phyloP scores from a whole-genome alignment of 768 basidiomycete species.

The Lactarius sp. region DNA sequence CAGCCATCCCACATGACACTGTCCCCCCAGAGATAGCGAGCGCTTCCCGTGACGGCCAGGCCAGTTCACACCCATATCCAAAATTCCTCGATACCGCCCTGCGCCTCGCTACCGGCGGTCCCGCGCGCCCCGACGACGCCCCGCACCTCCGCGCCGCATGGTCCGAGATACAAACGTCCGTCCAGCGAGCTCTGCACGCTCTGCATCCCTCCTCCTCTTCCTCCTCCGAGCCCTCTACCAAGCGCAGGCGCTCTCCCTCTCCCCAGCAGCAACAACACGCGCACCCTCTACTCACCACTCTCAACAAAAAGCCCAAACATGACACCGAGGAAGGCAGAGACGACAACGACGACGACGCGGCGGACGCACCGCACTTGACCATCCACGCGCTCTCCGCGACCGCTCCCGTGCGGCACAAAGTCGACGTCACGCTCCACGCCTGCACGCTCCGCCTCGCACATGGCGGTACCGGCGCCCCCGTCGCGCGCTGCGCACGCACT shows the following conservation, averaged over 20 bases:
- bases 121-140: conserved; percentile 8
- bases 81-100: conserved; percentile 16
- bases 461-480: conserved; percentile 44
- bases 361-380: conserved; percentile 47
- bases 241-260: conserved; percentile 17
- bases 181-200: conserved; percentile 1
- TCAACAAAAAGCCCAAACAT: conserved; percentile 16
- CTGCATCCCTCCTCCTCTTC: background rate
- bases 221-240: background rate
- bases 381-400: conserved; percentile 63
- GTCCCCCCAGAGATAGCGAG: background rate
- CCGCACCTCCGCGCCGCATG: conserved; percentile 15
- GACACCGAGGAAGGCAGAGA: background rate
- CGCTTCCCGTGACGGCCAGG: background rate
- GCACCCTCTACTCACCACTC: background rate
- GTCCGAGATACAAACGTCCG: conserved; percentile 9
- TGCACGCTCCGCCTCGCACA: conserved; percentile 50
- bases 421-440: conserved; percentile 55
- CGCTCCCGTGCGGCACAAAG: conserved; percentile 71
- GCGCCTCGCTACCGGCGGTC: conserved; percentile 10
- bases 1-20: conserved; percentile 6
- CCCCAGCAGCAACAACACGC: background rate
- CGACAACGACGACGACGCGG: conserved; percentile 20
- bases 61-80: background rate
- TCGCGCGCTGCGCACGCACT: conserved; percentile 45